phyloP scores from a whole-genome alignment of 306 rosid genomes.

The Sicyos edulis region DNA sequence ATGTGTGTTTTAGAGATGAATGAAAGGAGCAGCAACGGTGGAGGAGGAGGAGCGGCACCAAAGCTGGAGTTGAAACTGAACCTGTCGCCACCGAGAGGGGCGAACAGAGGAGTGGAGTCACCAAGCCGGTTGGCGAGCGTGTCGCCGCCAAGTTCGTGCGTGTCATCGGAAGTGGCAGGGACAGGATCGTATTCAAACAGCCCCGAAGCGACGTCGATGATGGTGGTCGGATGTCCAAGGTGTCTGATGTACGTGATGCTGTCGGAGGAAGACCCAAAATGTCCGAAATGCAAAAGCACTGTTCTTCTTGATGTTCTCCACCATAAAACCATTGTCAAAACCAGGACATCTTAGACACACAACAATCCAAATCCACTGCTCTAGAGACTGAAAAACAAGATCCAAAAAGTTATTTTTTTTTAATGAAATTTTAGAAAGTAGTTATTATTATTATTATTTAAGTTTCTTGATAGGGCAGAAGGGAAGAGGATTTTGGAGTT shows the following conservation, averaged over 20 bases:
- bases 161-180: constrained; percentile 55
- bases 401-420: background rate
- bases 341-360: constrained; percentile 32
- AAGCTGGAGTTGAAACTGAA: constrained; percentile 81
- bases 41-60: constrained; percentile 44
- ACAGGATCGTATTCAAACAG: constrained; percentile 34
- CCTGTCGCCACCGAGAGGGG: constrained; percentile 68
- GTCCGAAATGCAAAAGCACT: constrained; percentile 94
- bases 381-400: background rate
- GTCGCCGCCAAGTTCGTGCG: constrained; percentile 65
- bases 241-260: constrained; percentile 96
- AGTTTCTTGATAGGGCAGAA: too few species aligned
- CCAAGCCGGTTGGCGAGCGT: constrained; percentile 49
- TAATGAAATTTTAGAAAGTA: too few species aligned
- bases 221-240: constrained; percentile 72
- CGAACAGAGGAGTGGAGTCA: constrained; percentile 37
- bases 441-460: too few species aligned
- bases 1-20: constrained; percentile 3
- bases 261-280: constrained; percentile 62
- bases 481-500: too few species aligned
- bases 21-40: constrained; percentile 33
- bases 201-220: constrained; percentile 69
- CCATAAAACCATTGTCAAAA: constrained; percentile 31
- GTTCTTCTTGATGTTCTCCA: constrained; percentile 70
- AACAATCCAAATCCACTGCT: background rate